Conservation (phyloP, 2,329 filamentous ascomycete genomes). For the Nemania sp. region DNA sequence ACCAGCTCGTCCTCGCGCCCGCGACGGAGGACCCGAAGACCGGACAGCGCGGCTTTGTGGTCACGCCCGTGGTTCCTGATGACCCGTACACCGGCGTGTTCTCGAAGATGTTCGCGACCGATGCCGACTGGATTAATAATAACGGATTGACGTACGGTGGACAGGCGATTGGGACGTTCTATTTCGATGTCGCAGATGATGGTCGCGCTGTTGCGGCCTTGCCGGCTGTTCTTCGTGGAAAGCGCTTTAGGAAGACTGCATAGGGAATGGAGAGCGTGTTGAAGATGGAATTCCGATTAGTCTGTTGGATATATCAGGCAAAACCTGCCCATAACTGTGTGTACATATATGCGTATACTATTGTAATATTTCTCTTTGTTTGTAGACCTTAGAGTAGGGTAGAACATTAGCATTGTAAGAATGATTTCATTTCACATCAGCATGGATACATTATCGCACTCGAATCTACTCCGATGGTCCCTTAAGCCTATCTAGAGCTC, state of each 20-base stretch:
- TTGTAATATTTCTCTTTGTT: neutral
- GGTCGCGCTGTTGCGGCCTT: conserved; percentile 40
- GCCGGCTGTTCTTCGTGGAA: conserved; percentile 29
- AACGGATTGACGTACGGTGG: conserved; percentile 40
- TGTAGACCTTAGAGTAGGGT: neutral
- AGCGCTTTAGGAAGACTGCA: conserved; percentile 20
- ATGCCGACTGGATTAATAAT: conserved; percentile 40
- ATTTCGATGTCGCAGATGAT: conserved; percentile 40
- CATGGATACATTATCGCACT: no score
- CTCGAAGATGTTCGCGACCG: conserved; percentile 37
- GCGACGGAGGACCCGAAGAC: conserved; percentile 24
- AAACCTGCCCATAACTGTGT: neutral
- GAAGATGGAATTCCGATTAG: neutral
- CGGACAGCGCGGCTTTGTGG: conserved; percentile 35
- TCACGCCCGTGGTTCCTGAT: conserved; percentile 29
- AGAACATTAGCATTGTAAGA: no score
- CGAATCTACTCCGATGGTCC: no score
- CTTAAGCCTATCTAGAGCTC: no score
- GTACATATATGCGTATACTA: neutral
- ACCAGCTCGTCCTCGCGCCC: conserved; percentile 36
- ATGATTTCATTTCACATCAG: no score
- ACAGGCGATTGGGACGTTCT: conserved; percentile 39
- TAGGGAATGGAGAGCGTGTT: neutral
- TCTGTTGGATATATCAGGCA: neutral
- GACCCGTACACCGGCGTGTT: conserved; percentile 37